Evolutionary conservation across 192 early-diverging fungal genomes (phyloP).

Genomic region (Rhizophagus sp.): DNA sequence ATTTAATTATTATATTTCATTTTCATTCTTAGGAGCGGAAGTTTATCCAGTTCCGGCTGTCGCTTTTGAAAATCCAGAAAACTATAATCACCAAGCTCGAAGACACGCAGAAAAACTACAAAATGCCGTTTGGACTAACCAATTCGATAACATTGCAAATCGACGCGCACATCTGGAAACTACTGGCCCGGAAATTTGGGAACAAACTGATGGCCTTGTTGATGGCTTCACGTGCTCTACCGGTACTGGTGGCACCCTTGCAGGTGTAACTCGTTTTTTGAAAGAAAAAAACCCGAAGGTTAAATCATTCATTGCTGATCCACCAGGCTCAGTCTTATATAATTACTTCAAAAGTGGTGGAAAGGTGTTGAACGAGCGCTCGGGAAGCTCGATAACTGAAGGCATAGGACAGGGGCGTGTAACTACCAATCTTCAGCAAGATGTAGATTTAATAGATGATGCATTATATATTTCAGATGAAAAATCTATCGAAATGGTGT

Average conservation of each 20-base stretch:
- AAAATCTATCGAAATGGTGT: conserved; percentile 83
- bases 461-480: conserved; percentile 82
- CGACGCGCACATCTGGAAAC: conserved; percentile 91
- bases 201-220: conserved; percentile 75
- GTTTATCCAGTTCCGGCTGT: conserved; percentile 93
- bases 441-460: conserved; percentile 79
- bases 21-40: conserved; percentile 63
- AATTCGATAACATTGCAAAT: conserved; percentile 94
- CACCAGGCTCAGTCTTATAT: conserved; percentile 91
- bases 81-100: conserved; percentile 94
- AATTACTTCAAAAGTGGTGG: conserved; percentile 74
- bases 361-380: conserved; percentile 60
- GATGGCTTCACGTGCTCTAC: conserved; percentile 93
- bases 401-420: conserved; percentile 96
- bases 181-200: conserved; percentile 94
- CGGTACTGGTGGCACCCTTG: conserved; percentile 91
- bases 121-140: conserved; percentile 96
- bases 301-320: conserved; percentile 86
- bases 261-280: conserved; percentile 79
- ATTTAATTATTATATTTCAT: background rate
- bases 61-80: conserved; percentile 85
- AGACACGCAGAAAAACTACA: conserved; percentile 74
- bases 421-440: conserved; percentile 84
- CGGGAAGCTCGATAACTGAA: conserved; percentile 89
- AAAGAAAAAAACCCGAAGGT: conserved; percentile 75